Base-by-base conservation (phyloP, 2,329 filamentous ascomycete genomes). In the Mariannaea elegans region DNA sequence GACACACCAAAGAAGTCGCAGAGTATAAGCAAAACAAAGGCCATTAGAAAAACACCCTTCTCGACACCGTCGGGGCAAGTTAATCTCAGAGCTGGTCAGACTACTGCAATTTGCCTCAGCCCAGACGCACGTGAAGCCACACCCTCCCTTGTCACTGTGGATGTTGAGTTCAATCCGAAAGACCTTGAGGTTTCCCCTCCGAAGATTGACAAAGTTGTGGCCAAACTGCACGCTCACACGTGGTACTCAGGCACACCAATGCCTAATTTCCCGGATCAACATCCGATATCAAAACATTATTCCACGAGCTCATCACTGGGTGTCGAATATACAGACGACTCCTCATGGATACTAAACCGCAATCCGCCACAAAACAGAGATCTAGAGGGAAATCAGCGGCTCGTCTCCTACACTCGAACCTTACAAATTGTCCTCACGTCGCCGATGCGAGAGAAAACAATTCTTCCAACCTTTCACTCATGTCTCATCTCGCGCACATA, bases 161-260 rank as follows among this genome's bases (percentile, higher is more conserved):
- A 46, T 13, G 4, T 46, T 4, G 44, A 21, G 14, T 32, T 32
- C n/a, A n/a, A 19, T 13, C 3, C 27, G 12, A 9, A 4, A 24
- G n/a, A 16, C 14, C 41, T 3, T 10, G 18, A 32, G 4, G 10
- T 21, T 23, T 31, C 44, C 3, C 44, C 44, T 18, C 44, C 44
- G 14, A 21, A 32, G 27, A 46, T 46, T 32, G 18, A 32, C n/a
- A 27, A 21, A 2, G 24, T 18, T 7, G 16, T 24, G 9, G 44
- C 24, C 7, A 46, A 46, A 13, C 29, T 46, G 3, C 16, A 19
- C n/a, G 44, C 44, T 21, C 14, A 16, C 24, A 46, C 44, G 4
- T 46, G 44, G 44, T 46, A 31, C 44, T 46, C 44, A 18, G 44
- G 24, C 2, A 46, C 44, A 12, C 44, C 44, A 31, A 46, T 46